Evolutionary conservation across 2,329 filamentous ascomycete genomes (phyloP).

Genomic region (Curvularia verruculosa): DNA sequence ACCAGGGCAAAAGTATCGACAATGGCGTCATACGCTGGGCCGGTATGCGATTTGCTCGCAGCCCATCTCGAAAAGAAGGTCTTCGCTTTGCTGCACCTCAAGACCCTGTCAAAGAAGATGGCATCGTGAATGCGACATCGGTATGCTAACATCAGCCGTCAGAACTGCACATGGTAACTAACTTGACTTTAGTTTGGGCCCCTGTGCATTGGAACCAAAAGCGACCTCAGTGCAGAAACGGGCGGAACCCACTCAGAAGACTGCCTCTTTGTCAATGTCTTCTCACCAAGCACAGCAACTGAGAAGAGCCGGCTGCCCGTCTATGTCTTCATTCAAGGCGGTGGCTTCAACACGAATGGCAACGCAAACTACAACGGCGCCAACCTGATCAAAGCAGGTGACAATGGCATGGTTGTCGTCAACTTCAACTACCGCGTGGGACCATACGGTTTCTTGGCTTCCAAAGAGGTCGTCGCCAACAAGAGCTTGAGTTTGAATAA

Average conservation of each 20-base stretch:
- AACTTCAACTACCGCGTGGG: constrained; percentile 52
- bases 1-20: constrained; percentile 61
- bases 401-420: constrained; percentile 45
- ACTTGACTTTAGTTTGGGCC: constrained; percentile 37
- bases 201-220: constrained; percentile 40
- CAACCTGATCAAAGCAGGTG: constrained; percentile 40
- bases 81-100: constrained; percentile 68
- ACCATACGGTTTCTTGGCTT: constrained; percentile 48
- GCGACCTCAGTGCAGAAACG: constrained; percentile 33
- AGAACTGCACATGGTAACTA: constrained; percentile 5
- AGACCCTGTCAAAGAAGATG: constrained; percentile 60
- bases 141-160: constrained; percentile 17
- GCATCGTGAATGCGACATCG: constrained; percentile 57
- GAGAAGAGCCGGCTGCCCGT: constrained; percentile 44
- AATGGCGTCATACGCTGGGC: constrained; percentile 73
- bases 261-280: constrained; percentile 50
- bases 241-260: constrained; percentile 45
- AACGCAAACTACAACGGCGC: constrained; percentile 47
- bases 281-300: constrained; percentile 44
- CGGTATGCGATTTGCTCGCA: constrained; percentile 71
- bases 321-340: constrained; percentile 51
- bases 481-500: constrained; percentile 44
- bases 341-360: constrained; percentile 47
- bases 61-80: constrained; percentile 39
- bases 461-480: constrained; percentile 38